Evolutionary conservation across 2,329 filamentous ascomycete species (phyloP).

Genomic region (Fusarium annulatum): DNA sequence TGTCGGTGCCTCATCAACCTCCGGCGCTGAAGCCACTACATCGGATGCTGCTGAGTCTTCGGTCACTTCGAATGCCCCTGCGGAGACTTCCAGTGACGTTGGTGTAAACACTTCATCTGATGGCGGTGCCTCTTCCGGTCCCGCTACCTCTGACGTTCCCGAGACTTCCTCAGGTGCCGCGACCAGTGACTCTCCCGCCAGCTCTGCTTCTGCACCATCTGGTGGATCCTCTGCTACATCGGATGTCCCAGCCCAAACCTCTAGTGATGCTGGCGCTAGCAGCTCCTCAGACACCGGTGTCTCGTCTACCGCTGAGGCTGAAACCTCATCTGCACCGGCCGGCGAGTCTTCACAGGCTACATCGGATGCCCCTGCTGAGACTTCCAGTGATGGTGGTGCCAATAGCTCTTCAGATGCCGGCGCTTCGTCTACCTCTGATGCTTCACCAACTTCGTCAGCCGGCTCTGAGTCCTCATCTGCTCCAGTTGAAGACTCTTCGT

Average conservation of each 20-base stretch:
- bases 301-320: not conserved
- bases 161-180: not conserved
- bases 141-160: not conserved
- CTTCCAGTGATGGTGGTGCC: not conserved
- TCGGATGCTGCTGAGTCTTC: not conserved
- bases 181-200: not conserved
- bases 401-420: not conserved
- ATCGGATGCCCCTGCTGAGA: not conserved
- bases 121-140: not conserved
- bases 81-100: not conserved
- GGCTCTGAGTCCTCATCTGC: not conserved
- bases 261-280: not conserved
- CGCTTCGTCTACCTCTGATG: not conserved
- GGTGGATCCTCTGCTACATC: not conserved
- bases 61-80: not conserved
- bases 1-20: not conserved
- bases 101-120: not conserved
- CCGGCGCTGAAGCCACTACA: not conserved
- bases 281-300: not conserved
- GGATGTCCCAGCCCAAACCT: not conserved
- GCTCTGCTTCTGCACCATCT: not conserved
- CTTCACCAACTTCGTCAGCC: not conserved
- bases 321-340: not conserved
- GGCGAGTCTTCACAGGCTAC: not conserved
- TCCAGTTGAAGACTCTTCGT: not conserved